Conservation (phyloP, 345 rosid species). For the Microthlaspi erraticum region DNA sequence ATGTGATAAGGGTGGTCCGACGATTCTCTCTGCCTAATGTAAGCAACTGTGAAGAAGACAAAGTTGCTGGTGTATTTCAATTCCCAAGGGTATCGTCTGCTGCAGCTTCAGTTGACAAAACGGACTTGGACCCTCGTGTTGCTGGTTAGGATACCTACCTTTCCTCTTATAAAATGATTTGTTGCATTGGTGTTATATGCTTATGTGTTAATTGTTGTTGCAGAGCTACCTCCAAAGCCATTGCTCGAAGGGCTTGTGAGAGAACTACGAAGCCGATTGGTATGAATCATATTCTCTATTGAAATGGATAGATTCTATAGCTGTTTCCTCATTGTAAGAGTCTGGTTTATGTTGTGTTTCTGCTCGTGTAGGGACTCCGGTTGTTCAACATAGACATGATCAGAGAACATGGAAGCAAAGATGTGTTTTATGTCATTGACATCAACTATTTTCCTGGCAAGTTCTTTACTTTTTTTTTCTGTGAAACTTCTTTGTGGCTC, state of each 20-base stretch:
- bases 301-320: too few relatives aligned
- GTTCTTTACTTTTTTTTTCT: slow-evolving; percentile 22
- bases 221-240: slow-evolving; percentile 89
- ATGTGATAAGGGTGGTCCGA: slow-evolving; percentile 78
- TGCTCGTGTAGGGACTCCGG: slow-evolving; percentile 62
- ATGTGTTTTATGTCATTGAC: slow-evolving; percentile 81
- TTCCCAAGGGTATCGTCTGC: slow-evolving; percentile 93
- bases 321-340: slow-evolving; percentile 10
- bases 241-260: slow-evolving; percentile 76
- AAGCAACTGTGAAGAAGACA: slow-evolving; percentile 55
- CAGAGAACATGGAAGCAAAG: slow-evolving; percentile 74
- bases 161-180: neutral
- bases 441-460: slow-evolving; percentile 94
- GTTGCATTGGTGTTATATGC: slow-evolving; percentile 14
- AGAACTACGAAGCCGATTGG: slow-evolving; percentile 76
- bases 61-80: slow-evolving; percentile 63
- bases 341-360: slow-evolving; percentile 3
- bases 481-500: neutral
- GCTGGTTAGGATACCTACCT: slow-evolving; percentile 56
- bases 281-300: slow-evolving; percentile 25
- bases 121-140: slow-evolving; percentile 75
- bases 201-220: slow-evolving; percentile 40
- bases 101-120: slow-evolving; percentile 82
- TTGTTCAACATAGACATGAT: slow-evolving; percentile 93
- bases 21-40: slow-evolving; percentile 83